Percentiles rank a stretch among this genome's conserved stretches.
These are phyloP conservation scores for Xylariaceae sp. DNA, from an alignment of 2,329 filamentous ascomycete species.

Conservation along the genomic window DNA sequence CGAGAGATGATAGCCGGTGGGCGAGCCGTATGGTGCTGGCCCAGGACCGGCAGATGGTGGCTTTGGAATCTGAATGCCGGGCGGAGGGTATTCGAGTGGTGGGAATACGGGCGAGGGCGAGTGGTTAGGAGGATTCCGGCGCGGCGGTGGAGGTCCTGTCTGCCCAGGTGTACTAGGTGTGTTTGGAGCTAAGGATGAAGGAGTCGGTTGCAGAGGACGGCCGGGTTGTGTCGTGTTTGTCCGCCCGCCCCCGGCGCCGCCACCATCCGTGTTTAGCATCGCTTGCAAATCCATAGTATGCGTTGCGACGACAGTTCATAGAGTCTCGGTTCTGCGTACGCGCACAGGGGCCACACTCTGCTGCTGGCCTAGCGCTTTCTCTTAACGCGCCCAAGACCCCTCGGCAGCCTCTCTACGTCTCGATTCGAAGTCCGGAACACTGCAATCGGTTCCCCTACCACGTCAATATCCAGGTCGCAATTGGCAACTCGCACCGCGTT, in stretches of 20 bases:
- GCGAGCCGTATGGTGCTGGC: conserved; percentile 37
- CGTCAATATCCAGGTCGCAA: background rate
- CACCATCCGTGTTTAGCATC: conserved; percentile 48
- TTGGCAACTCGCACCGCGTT: background rate
- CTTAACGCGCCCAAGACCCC: too few species aligned
- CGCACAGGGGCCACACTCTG: conserved; percentile 3
- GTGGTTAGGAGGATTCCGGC: too few species aligned
- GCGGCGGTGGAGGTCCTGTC: conserved; percentile 35
- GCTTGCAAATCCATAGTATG: conserved; percentile 29
- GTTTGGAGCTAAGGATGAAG: conserved; percentile 22
- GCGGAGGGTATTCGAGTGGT: conserved; percentile 40
- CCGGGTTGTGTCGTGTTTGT: conserved; percentile 23
- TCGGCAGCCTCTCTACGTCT: too few species aligned
- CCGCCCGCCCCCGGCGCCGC: conserved; percentile 29
- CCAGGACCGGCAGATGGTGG: conserved; percentile 20
- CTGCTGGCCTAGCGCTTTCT: too few species aligned
- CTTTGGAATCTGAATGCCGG: conserved; percentile 29
- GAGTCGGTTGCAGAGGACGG: conserved; percentile 20
- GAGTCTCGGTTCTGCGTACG: background rate
- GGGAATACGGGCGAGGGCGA: conserved; percentile 43
- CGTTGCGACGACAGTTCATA: background rate
- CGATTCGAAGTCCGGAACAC: too few species aligned
- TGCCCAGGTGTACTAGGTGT: conserved; percentile 36
- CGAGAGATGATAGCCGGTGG: conserved; percentile 32
- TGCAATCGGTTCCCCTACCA: conserved; percentile 2